Conservation (phyloP, 169 alveolate species). For the Perkinsus olseni region DNA sequence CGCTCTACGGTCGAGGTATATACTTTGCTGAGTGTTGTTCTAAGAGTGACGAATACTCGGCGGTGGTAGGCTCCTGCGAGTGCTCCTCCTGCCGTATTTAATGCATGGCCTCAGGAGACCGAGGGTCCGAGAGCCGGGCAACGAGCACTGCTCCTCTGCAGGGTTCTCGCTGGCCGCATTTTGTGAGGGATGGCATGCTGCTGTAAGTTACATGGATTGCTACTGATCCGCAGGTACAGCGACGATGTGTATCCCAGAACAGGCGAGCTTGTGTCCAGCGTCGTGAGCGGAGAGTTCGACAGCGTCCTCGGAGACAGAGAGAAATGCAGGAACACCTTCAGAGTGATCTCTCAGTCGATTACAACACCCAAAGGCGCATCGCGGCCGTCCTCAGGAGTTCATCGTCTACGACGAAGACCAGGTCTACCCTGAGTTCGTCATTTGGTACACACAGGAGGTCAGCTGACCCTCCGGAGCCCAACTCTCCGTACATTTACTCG, state of each 20-base stretch:
- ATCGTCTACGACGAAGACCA: slow-evolving; percentile 23
- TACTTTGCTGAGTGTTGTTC: slow-evolving; percentile 21
- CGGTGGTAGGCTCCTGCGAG: too few relatives aligned
- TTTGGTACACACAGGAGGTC: not conserved
- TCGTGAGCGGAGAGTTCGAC: slow-evolving; percentile 14
- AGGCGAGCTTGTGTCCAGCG: not conserved
- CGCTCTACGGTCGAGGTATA: slow-evolving; percentile 27
- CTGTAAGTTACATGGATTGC: not conserved
- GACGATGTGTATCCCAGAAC: slow-evolving; percentile 22
- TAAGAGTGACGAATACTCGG: slow-evolving; percentile 29
- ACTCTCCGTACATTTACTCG: too few relatives aligned
- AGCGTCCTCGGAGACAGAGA: slow-evolving; percentile 28
- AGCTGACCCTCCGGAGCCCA: too few relatives aligned
- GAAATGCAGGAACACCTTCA: slow-evolving; percentile 25
- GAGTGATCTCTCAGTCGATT: too few relatives aligned
- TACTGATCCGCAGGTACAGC: not conserved
- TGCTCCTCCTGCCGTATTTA: too few relatives aligned
- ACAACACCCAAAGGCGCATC: too few relatives aligned
- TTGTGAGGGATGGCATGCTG: too few relatives aligned
- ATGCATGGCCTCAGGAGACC: too few relatives aligned
- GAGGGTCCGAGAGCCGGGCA: not conserved
- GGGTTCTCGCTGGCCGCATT: not conserved
- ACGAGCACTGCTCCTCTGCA: not conserved
- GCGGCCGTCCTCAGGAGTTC: slow-evolving; percentile 6
- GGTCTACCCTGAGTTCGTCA: slow-evolving; percentile 19